phyloP scores from a whole-genome alignment of 805 yeast genomes.

The Starmerella geochares region DNA sequence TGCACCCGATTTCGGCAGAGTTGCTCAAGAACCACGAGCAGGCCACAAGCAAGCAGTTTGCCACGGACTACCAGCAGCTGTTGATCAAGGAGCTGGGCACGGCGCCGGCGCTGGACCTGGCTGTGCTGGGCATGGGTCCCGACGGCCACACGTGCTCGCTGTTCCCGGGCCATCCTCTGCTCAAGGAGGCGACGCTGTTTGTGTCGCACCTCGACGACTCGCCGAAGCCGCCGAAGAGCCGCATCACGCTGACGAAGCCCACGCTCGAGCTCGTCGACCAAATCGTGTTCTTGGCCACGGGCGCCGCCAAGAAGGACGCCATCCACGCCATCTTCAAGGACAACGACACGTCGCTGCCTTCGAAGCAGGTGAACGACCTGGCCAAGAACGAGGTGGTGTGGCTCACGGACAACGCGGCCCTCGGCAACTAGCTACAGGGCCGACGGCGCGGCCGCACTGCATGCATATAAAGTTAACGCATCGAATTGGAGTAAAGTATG shows the following conservation, averaged over 20 bases:
- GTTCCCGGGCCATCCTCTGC: conserved; percentile 71
- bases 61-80: conserved; percentile 44
- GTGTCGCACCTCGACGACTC: conserved; percentile 67
- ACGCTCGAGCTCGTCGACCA: conserved; percentile 45
- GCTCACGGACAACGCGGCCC: conserved; percentile 78
- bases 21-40: conserved; percentile 29
- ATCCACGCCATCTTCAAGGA: conserved; percentile 58
- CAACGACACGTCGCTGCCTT: conserved; percentile 41
- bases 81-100: conserved; percentile 42
- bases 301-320: conserved; percentile 68
- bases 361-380: conserved; percentile 59
- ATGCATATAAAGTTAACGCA: too few species aligned
- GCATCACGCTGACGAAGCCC: conserved; percentile 82
- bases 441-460: too few species aligned
- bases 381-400: conserved; percentile 47
- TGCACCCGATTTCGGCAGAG: conserved; percentile 41
- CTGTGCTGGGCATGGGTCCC: conserved; percentile 85
- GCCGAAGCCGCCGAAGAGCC: conserved; percentile 86
- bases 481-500: too few species aligned
- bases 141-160: conserved; percentile 93
- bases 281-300: conserved; percentile 81
- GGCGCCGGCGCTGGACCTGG: conserved; percentile 42
- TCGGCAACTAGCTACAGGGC: conserved; percentile 38
- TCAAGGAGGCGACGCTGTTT: conserved; percentile 40
- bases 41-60: conserved; percentile 18